Percentiles rank a stretch among this genome's conserved stretches.
These are phyloP conservation scores for Coccinonectria pachysandricola DNA, from an alignment of 2,329 filamentous ascomycete genomes.

Conservation along the genomic window DNA sequence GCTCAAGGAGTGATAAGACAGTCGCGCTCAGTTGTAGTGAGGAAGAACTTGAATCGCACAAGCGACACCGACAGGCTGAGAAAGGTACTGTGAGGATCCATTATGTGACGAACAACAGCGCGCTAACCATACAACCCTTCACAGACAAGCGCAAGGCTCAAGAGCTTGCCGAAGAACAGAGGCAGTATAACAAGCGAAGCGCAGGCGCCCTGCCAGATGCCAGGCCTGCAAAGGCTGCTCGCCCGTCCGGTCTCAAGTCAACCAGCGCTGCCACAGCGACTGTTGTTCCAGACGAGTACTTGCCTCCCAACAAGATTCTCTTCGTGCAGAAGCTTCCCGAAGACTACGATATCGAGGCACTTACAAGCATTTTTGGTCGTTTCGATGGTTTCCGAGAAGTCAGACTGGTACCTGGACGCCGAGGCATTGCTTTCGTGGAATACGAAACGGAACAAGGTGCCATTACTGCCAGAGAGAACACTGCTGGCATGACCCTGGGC, in stretches of 20 bases:
- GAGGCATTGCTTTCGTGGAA: conserved; percentile 90
- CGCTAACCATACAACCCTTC: neutral
- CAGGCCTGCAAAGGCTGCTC: conserved; percentile 58
- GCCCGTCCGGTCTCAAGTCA: conserved; percentile 57
- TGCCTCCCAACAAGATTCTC: conserved; percentile 93
- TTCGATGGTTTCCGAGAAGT: conserved; percentile 96
- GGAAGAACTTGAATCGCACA: conserved; percentile 81
- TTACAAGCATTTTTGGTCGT: conserved; percentile 71
- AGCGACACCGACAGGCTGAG: conserved; percentile 72
- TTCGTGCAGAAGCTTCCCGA: conserved; percentile 90
- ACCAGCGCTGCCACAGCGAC: conserved; percentile 56
- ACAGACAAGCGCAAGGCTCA: conserved; percentile 68
- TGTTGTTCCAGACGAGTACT: conserved; percentile 91
- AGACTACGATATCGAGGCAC: conserved; percentile 69
- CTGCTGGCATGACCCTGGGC: conserved; percentile 70
- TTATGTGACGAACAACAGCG: too few relatives aligned
- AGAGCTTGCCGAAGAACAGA: conserved; percentile 69
- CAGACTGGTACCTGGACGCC: conserved; percentile 73
- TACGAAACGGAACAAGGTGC: conserved; percentile 86
- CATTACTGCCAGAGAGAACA: conserved; percentile 89
- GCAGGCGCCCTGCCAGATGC: conserved; percentile 35
- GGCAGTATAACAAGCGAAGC: conserved; percentile 62
- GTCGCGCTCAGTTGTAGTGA: conserved; percentile 62
- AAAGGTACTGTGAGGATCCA: too few relatives aligned
- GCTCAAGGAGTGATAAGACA: conserved; percentile 77